phyloP scores from a whole-genome alignment of 495 filamentous ascomycete genomes.

The Recurvomyces mirabilis region DNA sequence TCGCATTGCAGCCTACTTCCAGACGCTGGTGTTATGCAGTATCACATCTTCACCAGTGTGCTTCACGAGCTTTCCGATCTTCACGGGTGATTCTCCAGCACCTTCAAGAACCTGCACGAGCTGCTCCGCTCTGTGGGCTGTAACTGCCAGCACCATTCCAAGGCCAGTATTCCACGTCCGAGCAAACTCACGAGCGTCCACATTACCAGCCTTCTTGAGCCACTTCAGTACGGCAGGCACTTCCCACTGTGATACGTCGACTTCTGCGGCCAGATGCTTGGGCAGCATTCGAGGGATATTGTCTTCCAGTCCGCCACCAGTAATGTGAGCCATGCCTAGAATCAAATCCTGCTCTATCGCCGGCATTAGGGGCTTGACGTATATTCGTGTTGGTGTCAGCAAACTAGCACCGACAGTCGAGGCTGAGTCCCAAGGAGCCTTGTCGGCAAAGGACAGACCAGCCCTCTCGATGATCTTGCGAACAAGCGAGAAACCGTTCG shows the following conservation, averaged over 20 bases:
- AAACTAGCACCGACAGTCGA: constrained; percentile 58
- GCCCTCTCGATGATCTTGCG: constrained; percentile 69
- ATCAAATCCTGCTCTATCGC: constrained; percentile 47
- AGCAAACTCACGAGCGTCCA: constrained; percentile 64
- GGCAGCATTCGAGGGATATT: constrained; percentile 93
- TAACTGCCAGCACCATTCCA: constrained; percentile 82
- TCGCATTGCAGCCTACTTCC: no score
- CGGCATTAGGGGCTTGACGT: constrained; percentile 33
- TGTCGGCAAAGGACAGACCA: constrained; percentile 54
- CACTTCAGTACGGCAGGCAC: constrained; percentile 69
- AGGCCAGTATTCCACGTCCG: constrained; percentile 90
- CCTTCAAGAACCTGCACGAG: constrained; percentile 43
- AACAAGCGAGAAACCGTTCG: constrained; percentile 90
- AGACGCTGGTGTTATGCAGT: no score
- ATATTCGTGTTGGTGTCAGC: constrained; percentile 43
- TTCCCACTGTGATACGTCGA: constrained; percentile 62
- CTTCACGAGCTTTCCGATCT: constrained; percentile 56
- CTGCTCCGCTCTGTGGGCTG: constrained; percentile 41
- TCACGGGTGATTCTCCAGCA: constrained; percentile 65
- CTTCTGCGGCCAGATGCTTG: constrained; percentile 54
- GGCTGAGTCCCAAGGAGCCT: constrained; percentile 56
- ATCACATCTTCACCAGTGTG: constrained; percentile 53
- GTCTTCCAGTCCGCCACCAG: constrained; percentile 81
- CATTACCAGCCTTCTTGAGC: constrained; percentile 67
- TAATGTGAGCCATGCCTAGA: constrained; percentile 93